phyloP scores from a whole-genome alignment of 306 rosid genomes.

The Fragaria iinumae region DNA sequence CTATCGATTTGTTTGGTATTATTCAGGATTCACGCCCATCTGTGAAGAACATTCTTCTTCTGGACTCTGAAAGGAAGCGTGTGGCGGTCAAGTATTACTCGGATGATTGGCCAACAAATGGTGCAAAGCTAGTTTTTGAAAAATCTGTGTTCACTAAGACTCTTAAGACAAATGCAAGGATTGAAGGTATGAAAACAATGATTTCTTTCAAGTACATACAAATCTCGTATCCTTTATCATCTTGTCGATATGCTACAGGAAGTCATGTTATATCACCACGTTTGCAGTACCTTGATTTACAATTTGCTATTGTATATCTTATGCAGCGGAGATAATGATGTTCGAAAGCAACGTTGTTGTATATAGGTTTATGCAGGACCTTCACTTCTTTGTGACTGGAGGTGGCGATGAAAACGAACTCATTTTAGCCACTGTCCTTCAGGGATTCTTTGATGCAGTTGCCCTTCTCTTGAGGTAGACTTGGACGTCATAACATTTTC shows the following conservation, averaged over 20 bases:
- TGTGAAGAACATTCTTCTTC: slow-evolving; percentile 78
- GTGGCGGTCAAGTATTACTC: slow-evolving; percentile 87
- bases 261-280: slow-evolving; percentile 2
- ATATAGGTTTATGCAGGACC: slow-evolving; percentile 86
- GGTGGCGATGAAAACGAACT: slow-evolving; percentile 81
- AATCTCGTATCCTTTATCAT: background rate
- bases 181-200: slow-evolving; percentile 51
- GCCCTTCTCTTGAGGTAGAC: slow-evolving; percentile 73
- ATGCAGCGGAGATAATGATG: slow-evolving; percentile 82
- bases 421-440: slow-evolving; percentile 80
- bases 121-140: slow-evolving; percentile 74
- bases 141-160: slow-evolving; percentile 69
- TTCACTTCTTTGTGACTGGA: slow-evolving; percentile 92
- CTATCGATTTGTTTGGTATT: background rate
- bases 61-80: slow-evolving; percentile 87
- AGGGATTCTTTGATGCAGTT: slow-evolving; percentile 81
- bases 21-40: slow-evolving; percentile 63
- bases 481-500: background rate
- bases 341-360: slow-evolving; percentile 67
- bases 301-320: slow-evolving; percentile 11
- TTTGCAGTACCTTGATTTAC: slow-evolving; percentile 9
- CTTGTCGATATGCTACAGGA: background rate
- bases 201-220: background rate
- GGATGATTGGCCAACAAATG: slow-evolving; percentile 85
- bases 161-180: slow-evolving; percentile 75